Conservation (phyloP, 2,329 filamentous ascomycete genomes). For the Trichoderma koningii region DNA sequence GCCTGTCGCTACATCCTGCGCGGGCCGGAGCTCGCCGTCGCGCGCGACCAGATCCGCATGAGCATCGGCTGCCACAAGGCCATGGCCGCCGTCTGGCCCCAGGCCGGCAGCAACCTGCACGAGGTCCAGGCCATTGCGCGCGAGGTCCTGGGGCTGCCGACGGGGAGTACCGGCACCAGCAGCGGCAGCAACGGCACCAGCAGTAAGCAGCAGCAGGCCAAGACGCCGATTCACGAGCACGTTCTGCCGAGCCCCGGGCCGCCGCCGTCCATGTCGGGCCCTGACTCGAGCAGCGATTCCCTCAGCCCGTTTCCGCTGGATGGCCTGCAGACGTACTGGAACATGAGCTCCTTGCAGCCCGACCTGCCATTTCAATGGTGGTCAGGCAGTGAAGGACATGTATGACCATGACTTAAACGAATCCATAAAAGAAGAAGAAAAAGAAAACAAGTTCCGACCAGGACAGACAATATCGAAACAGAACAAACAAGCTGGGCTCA, state of each 20-base stretch:
- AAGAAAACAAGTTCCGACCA: no score
- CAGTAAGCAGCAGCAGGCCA: background rate
- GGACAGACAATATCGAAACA: background rate
- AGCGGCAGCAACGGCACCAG: background rate
- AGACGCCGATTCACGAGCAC: background rate
- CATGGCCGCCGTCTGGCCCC: slow-evolving; percentile 43
- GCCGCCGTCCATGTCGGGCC: slow-evolving; percentile 1
- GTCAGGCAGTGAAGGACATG: background rate
- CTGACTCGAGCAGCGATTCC: background rate
- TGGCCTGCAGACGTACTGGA: slow-evolving; percentile 22
- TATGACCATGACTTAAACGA: background rate
- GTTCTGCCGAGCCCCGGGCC: background rate
- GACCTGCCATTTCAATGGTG: slow-evolving; percentile 22
- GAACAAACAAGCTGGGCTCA: background rate
- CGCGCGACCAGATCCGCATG: slow-evolving; percentile 47
- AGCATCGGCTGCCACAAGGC: slow-evolving; percentile 45
- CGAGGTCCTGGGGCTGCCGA: slow-evolving; percentile 33
- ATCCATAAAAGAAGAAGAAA: no score
- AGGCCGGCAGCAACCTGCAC: slow-evolving; percentile 40
- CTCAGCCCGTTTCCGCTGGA: slow-evolving; percentile 14
- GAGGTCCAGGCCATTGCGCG: slow-evolving; percentile 46
- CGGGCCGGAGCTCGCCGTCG: slow-evolving; percentile 38
- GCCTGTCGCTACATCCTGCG: slow-evolving; percentile 43
- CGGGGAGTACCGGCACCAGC: background rate
- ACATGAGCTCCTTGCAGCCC: slow-evolving; percentile 2